A percentile compares a stretch with the other conserved stretches of the same genome.
phyloP scores from a whole-genome alignment of 495 filamentous ascomycete species.

The Penicillium longicatenatum region DNA sequence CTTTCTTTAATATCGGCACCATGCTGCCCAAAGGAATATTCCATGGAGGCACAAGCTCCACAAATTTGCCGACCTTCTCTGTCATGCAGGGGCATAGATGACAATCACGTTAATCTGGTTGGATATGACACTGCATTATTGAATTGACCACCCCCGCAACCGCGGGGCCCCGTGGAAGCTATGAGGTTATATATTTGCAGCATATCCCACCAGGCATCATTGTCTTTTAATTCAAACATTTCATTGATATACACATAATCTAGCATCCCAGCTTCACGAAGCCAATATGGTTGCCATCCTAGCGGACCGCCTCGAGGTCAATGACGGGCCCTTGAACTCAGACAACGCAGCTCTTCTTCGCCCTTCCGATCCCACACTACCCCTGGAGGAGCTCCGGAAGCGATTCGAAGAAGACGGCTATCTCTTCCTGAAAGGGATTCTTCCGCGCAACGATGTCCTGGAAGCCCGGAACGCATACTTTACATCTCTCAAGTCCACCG shows the following conservation, averaged over 20 bases:
- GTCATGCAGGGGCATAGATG: conserved; percentile 14
- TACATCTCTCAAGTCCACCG: conserved; percentile 52
- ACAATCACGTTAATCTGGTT: conserved; percentile 16
- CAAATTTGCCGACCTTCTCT: conserved; percentile 4
- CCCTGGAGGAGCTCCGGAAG: conserved; percentile 48
- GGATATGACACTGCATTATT: conserved; percentile 10
- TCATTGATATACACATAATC: background rate
- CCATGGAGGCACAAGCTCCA: conserved; percentile 9
- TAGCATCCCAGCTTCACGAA: background rate
- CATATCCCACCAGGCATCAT: background rate
- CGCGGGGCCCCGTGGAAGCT: background rate
- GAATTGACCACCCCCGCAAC: conserved; percentile 15
- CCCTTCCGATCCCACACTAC: conserved; percentile 39
- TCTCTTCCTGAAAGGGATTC: conserved; percentile 59
- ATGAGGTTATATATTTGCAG: conserved; percentile 11
- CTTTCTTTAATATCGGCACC: background rate
- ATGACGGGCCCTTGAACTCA: conserved; percentile 54
- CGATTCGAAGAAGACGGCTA: conserved; percentile 61
- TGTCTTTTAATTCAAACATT: background rate
- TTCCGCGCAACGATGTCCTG: conserved; percentile 60
- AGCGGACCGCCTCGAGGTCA: conserved; percentile 43
- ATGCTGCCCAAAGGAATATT: background rate
- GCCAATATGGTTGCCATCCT: conserved; percentile 34
- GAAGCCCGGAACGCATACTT: conserved; percentile 60
- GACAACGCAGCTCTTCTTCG: conserved; percentile 47